Base-by-base conservation (phyloP, 2,329 filamentous ascomycete species). In the Alternaria sp. region DNA sequence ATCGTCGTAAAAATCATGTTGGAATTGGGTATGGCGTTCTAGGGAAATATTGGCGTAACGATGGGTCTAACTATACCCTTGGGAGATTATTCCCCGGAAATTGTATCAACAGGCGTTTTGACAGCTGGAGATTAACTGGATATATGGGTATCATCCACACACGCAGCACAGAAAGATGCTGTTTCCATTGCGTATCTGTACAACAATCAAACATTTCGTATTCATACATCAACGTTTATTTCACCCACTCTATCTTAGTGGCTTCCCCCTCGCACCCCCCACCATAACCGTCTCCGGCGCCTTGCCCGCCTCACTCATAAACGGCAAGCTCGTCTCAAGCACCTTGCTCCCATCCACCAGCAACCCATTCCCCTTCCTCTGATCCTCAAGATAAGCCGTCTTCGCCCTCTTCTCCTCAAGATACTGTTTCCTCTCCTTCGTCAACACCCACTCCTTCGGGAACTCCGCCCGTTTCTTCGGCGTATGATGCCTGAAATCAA, bases 401-500 rank as follows among this genome's bases (percentile, higher is more conserved):
- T 85, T 77, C 63, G 84, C 77, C 56, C 93, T 86, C 64, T 84
- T 82, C 45, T 84, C 85, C n/a, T 88, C 86, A 54, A 97, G 83
- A 79, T 91, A 85, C 74, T 83, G 77, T 75, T 85, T 86, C 67
- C 93, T 86, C 81, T 91, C 85, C 50, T 87, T 82, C 2, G 91
- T 94, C 85, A 99, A 82, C 62, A 86, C 87, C 96, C 96, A 99
- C 70, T 89, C 88, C 71, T 88, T 86, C 3, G 96, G 96, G 80
- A 97, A 98, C 68, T 84, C 86, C 58, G 88, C 85, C 77, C 87
- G 88, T 45, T 79, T 79, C 83, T 91, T 91, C 66, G 87, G 85
- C 74, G 87, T 90, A 83, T 95, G 90, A 80, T 98, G 95, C 72
- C 96, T 87, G 64, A 93, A 90, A 77, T 99, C 94, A 52, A 98